Evolutionary conservation across 2,329 filamentous ascomycete genomes (phyloP), one percentile per base, ranked within the genome.

Genomic region (Trichoderma sp.): DNA sequence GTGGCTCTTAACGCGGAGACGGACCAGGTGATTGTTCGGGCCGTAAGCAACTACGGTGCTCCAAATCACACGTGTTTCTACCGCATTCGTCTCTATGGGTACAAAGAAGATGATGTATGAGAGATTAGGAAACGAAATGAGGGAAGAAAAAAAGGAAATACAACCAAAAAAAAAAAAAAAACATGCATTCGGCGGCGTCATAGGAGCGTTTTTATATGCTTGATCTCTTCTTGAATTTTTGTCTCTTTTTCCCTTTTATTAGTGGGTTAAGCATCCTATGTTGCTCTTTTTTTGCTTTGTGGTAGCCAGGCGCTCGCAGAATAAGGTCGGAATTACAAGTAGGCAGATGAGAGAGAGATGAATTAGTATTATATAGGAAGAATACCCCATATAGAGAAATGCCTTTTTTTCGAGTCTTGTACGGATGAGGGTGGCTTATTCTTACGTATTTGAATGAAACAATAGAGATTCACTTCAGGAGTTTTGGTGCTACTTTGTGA

Each of bases 1-100:
- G 72, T 77, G n/a, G 75, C 76, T 2, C 77, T 89, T 18, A 76
- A 79, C 6, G 83, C 83, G 16, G 77, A 77, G 18, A 87, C 87
- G 5, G 82, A 84, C 59, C 80, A 85, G 10, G 75, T 91, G 8
- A 75, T 88, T 21, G 76, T 91, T 28, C 81, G 88, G 14, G 84
- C 86, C 1, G 77, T 83, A 67, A 86, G 79, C 74, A 91, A 91
- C 74, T 85, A 89, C 73, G 88, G 89, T 16, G 80, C 82, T 11
- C 75, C 74, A 30, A 79, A 86, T 58, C 88, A 89, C 74, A 91
- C 89, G 4, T 91, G 89, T 75, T 85, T 91, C 73, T 91, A 91
- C 77, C 81, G 89, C 1, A 77, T 90, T n/a, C 80, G 84, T 68
- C 69, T 91, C 55, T 90, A 87, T 75, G 79, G 89, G 83, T 18